Evolutionary conservation across 2,329 filamentous ascomycete genomes (phyloP), one percentile per base, ranked within the genome.

Genomic region (Sarocladium strictum): DNA sequence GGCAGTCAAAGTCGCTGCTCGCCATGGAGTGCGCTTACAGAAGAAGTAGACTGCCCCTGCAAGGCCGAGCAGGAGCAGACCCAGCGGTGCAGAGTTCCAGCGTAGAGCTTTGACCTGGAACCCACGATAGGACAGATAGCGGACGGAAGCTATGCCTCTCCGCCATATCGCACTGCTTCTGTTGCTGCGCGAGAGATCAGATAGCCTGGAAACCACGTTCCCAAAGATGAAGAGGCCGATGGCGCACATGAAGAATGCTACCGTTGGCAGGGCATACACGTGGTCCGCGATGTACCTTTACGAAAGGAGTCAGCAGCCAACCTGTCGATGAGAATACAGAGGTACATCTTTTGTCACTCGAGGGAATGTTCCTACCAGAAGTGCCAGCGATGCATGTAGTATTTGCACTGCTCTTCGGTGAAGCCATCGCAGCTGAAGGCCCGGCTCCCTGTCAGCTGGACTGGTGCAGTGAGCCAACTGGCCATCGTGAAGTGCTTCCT

Each of bases 161-260:
- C 40, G 47, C 40, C 37, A 51, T 10, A 43, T 21, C 17, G 24
- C 7, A 3, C n/a, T 19, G 19, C n/a, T 23, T 19, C 38, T 38
- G 6, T 21, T 43, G 26, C 33, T n/a, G n/a, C n/a, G n/a, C 3
- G 33, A 21, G 24, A 71, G 29, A 26, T 65, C 58, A 10, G 64
- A 63, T 12, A 59, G 55, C 15, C 73, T 60, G 2, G 66, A 64
- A 17, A 81, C 62, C 23, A 72, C 63, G 58, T 79, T 82, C 11
- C 23, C 17, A 17, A 81, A 62, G 19, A 72, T 64, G 58, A 79
- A 82, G 12, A 80, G 55, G 1, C 70, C 67, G 53, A 82, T 76
- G n/a, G 67, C 63, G 1, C 69, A 68, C 59, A 77, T 67, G 63
- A 81, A 76, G 58, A 83, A 78, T 43, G 76, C 79, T 2, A 81